Percentiles rank a stretch among this genome's conserved stretches.
phyloP scores from a whole-genome alignment of 495 filamentous ascomycete species.

The Penicillium dipodomyicola region DNA sequence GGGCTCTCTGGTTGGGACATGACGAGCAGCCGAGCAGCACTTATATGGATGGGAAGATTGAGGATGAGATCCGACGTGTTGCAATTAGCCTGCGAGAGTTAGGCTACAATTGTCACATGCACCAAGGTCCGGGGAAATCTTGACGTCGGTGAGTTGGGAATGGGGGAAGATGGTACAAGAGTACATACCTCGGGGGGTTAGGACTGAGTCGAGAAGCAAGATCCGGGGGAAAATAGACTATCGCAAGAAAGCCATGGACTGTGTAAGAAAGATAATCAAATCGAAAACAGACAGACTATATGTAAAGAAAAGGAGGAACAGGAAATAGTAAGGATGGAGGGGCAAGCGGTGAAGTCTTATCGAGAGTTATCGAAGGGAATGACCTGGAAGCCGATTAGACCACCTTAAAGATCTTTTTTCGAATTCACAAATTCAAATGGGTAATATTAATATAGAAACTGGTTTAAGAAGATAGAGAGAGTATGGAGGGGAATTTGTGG shows the following conservation, averaged over 20 bases:
- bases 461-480: neutral
- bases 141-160: conserved; percentile 11
- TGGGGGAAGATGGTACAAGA: neutral
- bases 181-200: conserved; percentile 24
- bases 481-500: neutral
- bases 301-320: conserved; percentile 2
- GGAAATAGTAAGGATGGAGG: conserved; percentile 16
- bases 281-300: neutral
- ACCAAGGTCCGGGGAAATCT: conserved; percentile 4
- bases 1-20: conserved; percentile 40
- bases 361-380: conserved; percentile 17
- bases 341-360: conserved; percentile 32
- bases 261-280: neutral
- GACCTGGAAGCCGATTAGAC: conserved; percentile 4
- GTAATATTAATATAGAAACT: neutral
- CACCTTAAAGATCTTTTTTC: neutral
- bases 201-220: conserved; percentile 18
- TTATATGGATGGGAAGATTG: conserved; percentile 5
- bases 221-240: conserved; percentile 9
- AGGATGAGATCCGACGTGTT: conserved; percentile 6
- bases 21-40: conserved; percentile 5
- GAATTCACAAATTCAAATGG: neutral
- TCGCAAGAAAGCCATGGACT: conserved; percentile 27
- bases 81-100: conserved; percentile 15
- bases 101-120: conserved; percentile 24